phyloP scores from a whole-genome alignment of 192 early-diverging fungal genomes.

The Linnemannia hyalina region DNA sequence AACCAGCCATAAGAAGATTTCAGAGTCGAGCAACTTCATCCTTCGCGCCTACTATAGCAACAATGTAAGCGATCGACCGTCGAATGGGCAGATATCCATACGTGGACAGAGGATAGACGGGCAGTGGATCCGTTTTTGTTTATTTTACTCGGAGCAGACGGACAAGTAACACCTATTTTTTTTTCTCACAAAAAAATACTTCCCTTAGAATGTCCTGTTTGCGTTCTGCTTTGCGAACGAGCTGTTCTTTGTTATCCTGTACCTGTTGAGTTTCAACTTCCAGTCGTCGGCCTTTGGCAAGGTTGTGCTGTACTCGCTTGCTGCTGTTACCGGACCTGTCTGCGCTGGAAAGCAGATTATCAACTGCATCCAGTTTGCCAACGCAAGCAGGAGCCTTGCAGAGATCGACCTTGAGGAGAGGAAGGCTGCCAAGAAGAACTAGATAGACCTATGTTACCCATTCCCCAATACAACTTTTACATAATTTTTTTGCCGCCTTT shows the following conservation, averaged over 20 bases:
- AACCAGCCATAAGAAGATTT: slow-evolving; percentile 92
- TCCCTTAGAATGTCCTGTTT: slow-evolving; percentile 82
- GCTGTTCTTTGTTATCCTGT: slow-evolving; percentile 91
- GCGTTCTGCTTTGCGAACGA: slow-evolving; percentile 93
- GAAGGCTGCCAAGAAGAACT: slow-evolving; percentile 39
- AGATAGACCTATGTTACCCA: not conserved
- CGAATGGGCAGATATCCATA: not conserved
- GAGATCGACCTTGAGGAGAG: slow-evolving; percentile 74
- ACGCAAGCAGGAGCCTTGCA: slow-evolving; percentile 85
- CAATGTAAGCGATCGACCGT: slow-evolving; percentile 64
- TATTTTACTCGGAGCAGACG: not conserved
- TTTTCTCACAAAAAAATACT: not conserved
- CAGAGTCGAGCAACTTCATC: slow-evolving; percentile 77
- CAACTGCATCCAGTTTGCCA: slow-evolving; percentile 94
- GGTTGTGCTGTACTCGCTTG: slow-evolving; percentile 27
- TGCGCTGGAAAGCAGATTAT: slow-evolving; percentile 91
- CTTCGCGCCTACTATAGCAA: slow-evolving; percentile 94
- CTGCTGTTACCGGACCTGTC: slow-evolving; percentile 66
- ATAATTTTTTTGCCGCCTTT: not conserved
- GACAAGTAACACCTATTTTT: not conserved
- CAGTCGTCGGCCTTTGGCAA: slow-evolving; percentile 46
- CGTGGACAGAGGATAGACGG: not conserved
- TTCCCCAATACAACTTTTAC: not conserved
- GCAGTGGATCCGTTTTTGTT: not conserved
- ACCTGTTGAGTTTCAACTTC: slow-evolving; percentile 69